Conservation (phyloP, 768 basidiomycete genomes). For the Pisolithus tinctorius region DNA sequence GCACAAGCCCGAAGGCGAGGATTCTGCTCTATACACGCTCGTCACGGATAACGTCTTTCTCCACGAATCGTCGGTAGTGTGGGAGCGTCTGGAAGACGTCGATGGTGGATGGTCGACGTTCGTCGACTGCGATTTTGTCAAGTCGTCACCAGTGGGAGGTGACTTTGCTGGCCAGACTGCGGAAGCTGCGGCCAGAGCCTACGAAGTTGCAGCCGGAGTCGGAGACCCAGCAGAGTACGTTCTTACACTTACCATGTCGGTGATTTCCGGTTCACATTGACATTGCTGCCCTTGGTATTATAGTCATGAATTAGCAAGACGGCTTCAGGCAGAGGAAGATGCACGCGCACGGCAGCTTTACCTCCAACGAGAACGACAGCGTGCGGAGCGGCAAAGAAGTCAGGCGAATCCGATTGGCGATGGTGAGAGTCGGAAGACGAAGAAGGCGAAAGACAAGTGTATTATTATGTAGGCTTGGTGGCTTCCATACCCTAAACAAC, state of each 20-base stretch:
- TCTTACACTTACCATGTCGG: background rate
- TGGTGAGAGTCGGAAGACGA: slow-evolving; percentile 27
- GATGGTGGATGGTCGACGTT: slow-evolving; percentile 76
- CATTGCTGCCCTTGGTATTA: background rate
- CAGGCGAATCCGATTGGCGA: slow-evolving; percentile 21
- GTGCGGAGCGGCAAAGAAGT: slow-evolving; percentile 15
- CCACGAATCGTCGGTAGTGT: slow-evolving; percentile 72
- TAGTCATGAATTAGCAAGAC: slow-evolving; percentile 64
- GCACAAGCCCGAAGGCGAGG: slow-evolving; percentile 47
- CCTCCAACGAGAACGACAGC: slow-evolving; percentile 25
- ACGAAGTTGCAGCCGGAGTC: slow-evolving; percentile 39
- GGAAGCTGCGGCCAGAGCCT: slow-evolving; percentile 48
- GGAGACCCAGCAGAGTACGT: slow-evolving; percentile 60
- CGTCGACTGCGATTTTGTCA: slow-evolving; percentile 65
- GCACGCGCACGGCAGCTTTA: slow-evolving; percentile 37
- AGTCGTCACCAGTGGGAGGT: slow-evolving; percentile 64
- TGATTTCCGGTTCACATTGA: slow-evolving; percentile 2
- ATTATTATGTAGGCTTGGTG: slow-evolving; percentile 42
- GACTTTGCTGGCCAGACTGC: slow-evolving; percentile 73
- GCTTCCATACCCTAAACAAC: no score
- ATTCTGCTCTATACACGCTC: slow-evolving; percentile 63
- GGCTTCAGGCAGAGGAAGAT: slow-evolving; percentile 80
- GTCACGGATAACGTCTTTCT: slow-evolving; percentile 83
- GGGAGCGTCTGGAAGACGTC: slow-evolving; percentile 87
- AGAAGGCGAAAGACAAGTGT: slow-evolving; percentile 43